Percentiles rank a stretch among this genome's conserved stretches.
These are phyloP conservation scores for Neopestalotiopsis clavispora DNA, from an alignment of 2,329 filamentous ascomycete genomes.

Conservation along the genomic window DNA sequence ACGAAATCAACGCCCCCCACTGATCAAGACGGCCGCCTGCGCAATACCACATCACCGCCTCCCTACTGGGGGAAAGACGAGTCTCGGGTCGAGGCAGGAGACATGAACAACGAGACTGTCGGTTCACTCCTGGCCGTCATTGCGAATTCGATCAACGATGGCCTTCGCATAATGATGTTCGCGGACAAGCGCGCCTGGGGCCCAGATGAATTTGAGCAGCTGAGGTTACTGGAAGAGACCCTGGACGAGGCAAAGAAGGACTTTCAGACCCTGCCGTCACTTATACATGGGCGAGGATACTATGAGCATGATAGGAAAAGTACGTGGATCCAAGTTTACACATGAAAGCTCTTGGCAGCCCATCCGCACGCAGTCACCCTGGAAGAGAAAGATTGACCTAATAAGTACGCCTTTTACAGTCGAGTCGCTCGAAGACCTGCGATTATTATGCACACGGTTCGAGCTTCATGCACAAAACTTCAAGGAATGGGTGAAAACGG, in stretches of 20 bases:
- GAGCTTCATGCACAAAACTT: slow-evolving; percentile 53
- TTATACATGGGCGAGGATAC: slow-evolving; percentile 61
- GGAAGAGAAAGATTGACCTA: slow-evolving; percentile 25
- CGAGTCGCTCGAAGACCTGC: slow-evolving; percentile 58
- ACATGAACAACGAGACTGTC: slow-evolving; percentile 55
- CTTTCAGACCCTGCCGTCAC: slow-evolving; percentile 60
- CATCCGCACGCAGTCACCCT: not conserved
- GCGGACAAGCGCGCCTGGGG: slow-evolving; percentile 65
- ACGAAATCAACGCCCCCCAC: not conserved
- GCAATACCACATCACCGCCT: not conserved
- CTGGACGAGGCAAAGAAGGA: slow-evolving; percentile 65
- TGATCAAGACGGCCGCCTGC: not conserved
- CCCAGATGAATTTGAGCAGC: slow-evolving; percentile 63
- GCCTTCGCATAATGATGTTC: slow-evolving; percentile 58
- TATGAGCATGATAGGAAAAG: slow-evolving; percentile 62
- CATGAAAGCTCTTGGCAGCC: not conserved
- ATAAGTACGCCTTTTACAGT: slow-evolving; percentile 38
- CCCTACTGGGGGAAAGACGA: not conserved
- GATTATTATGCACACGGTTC: slow-evolving; percentile 49
- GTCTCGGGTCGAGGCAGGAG: slow-evolving; percentile 14
- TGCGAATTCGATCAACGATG: slow-evolving; percentile 57
- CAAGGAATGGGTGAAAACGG: slow-evolving; percentile 58
- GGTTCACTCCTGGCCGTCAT: slow-evolving; percentile 63
- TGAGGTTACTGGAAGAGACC: slow-evolving; percentile 57
- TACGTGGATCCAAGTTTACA: slow-evolving; percentile 38